A percentile compares a stretch with the other conserved stretches of the same genome.
These are phyloP conservation scores for Cladophialophora exuberans DNA, from an alignment of 2,329 filamentous ascomycete species.

Conservation along the genomic window DNA sequence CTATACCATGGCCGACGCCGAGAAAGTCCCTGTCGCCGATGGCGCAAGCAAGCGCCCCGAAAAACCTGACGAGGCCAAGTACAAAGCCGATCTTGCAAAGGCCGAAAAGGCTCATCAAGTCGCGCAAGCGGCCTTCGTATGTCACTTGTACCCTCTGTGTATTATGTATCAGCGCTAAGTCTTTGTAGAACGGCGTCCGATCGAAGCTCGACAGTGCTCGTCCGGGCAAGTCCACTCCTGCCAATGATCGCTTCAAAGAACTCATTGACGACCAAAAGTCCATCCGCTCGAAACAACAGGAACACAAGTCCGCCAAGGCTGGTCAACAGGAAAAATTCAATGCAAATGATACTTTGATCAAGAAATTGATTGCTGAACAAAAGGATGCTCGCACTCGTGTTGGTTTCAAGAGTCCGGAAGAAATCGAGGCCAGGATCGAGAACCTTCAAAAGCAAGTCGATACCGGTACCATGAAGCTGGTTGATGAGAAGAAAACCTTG, in stretches of 20 bases:
- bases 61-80: conserved; percentile 84
- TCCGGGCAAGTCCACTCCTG: conserved; percentile 77
- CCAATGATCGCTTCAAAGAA: conserved; percentile 81
- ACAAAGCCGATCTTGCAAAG: conserved; percentile 75
- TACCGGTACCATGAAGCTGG: conserved; percentile 87
- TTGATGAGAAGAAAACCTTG: conserved; percentile 95
- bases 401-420: conserved; percentile 83
- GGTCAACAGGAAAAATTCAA: conserved; percentile 88
- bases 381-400: conserved; percentile 82
- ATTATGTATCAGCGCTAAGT: conserved; percentile 16
- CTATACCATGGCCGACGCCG: conserved; percentile 41
- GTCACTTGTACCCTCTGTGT: conserved; percentile 35
- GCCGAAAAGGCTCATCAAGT: conserved; percentile 85
- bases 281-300: conserved; percentile 85
- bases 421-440: conserved; percentile 81
- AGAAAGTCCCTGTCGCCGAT: conserved; percentile 41
- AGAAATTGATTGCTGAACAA: conserved; percentile 81
- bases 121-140: conserved; percentile 71
- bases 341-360: conserved; percentile 85
- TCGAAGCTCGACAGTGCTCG: conserved; percentile 83
- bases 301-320: conserved; percentile 79
- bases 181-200: conserved; percentile 75
- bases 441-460: conserved; percentile 84
- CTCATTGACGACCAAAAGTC: conserved; percentile 68
- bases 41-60: conserved; percentile 64